Percentiles rank a stretch among this genome's conserved stretches.
These are phyloP conservation scores for Colletotrichum zoysiae DNA, from an alignment of 2,329 filamentous ascomycete genomes.

Conservation along the genomic window DNA sequence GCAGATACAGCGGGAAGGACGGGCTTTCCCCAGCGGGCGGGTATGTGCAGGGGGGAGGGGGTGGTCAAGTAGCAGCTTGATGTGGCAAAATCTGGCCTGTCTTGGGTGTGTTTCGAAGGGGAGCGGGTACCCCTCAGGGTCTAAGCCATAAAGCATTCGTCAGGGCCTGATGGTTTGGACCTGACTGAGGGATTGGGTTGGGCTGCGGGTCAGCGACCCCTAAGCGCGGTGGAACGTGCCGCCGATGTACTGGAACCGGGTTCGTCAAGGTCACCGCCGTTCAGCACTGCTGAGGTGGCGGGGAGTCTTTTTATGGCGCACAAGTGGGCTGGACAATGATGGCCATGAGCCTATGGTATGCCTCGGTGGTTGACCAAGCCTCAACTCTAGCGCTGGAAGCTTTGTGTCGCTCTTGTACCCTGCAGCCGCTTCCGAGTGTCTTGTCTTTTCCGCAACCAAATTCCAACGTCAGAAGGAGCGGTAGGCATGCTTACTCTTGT, in stretches of 20 bases:
- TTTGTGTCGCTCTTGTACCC: slow-evolving; percentile 20
- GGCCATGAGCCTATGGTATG: slow-evolving; percentile 27
- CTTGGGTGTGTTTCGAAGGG: slow-evolving; percentile 44
- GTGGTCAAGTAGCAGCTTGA: slow-evolving; percentile 31
- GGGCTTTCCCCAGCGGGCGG: slow-evolving; percentile 18
- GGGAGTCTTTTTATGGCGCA: slow-evolving; percentile 22
- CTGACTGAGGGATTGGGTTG: slow-evolving; percentile 29
- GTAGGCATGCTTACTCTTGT: slow-evolving; percentile 2
- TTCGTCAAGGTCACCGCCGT: slow-evolving; percentile 21
- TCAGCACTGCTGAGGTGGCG: slow-evolving; percentile 12
- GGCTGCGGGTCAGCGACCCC: slow-evolving; percentile 20
- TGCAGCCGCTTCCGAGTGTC: slow-evolving; percentile 17
- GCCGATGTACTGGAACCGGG: slow-evolving; percentile 3
- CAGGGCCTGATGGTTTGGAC: slow-evolving; percentile 35
- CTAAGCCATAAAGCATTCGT: slow-evolving; percentile 43
- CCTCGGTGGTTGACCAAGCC: slow-evolving; percentile 21
- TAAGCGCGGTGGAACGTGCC: slow-evolving; percentile 11
- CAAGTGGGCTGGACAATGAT: slow-evolving; percentile 24
- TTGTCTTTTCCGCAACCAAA: slow-evolving; percentile 30
- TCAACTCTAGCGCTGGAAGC: slow-evolving; percentile 17
- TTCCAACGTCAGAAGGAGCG: slow-evolving; percentile 3
- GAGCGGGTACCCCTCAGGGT: slow-evolving; percentile 41
- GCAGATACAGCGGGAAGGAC: slow-evolving; percentile 25
- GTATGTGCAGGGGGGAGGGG: slow-evolving; percentile 6
- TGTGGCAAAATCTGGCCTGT: slow-evolving; percentile 43